Evolutionary conservation across 768 basidiomycete genomes (phyloP), one percentile per base, ranked within the genome.

Genomic region (Dentipellis fragilis): DNA sequence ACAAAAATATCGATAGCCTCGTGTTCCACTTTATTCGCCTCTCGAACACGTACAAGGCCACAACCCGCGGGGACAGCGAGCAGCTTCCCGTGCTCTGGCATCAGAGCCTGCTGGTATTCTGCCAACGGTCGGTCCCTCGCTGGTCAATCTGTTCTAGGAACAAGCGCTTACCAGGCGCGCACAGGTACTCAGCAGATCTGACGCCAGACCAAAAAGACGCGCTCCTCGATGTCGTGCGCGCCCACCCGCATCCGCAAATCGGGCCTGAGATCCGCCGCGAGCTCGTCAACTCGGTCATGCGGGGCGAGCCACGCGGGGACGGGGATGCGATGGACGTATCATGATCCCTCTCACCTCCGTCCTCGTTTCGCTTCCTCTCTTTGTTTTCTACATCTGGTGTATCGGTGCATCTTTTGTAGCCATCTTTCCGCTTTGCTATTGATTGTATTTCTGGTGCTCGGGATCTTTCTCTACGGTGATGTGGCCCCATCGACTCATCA

Each of bases 11-110:
- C 53, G 96, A 99, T 66, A 89, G 91, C 2, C 81, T 99, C 56
- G 94, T 97, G 11, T 95, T 96, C 77, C 96, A 99, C 73, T 99
- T 96, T 68, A 93, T 98, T 64, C 87, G 93, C 22, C 83, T 98
- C 45, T 93, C 93, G 22, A 95, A 96, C 68, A 85, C 84, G 12
- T 89, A 91, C 72, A 90, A 86, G 70, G 83, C 81, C 47, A 82
- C 77, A 55, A 75, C 73, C 17, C 75, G 81, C 49, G 86, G 83
- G 22, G 88, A 90, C 50, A 72, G 81, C 1, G 84, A 87, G 49
- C 84, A 85, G 66, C 77, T 98, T 34, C 95, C 96, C n/a, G 96
- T 98, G 11, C 75, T 99, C 10, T 99, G 96, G 96, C 92, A 99
- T 68, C 96, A 99, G 71, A 91, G 89, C 68, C 75, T 99, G 54